Evolutionary conservation across 768 basidiomycete genomes (phyloP), one percentile per base, ranked within the genome.

Genomic region (Tephrocybe sp.): DNA sequence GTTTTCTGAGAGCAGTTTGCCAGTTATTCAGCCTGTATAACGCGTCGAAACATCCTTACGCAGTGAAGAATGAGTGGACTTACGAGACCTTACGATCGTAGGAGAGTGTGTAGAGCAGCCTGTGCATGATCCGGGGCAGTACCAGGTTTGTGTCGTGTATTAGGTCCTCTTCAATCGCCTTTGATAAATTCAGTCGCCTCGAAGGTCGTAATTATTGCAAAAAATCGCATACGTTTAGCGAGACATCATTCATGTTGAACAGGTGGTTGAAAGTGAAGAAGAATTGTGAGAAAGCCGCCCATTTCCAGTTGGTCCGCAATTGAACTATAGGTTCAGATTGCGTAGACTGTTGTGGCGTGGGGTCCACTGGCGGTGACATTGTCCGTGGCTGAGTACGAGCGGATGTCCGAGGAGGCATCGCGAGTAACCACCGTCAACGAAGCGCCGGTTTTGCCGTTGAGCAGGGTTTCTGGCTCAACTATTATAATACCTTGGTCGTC

Each of bases 201-300:
- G 45, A 38, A 33, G 20, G 44, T 20, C 40, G 26, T 44, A 51
- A 54, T 49, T 12, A 47, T 46, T 39, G 52, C 45, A 46, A 35
- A 51, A 49, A 38, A 50, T 41, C 46, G 66, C 77, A 56, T 64
- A 90, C 89, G 51, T 70, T 63, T 35, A 90, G 69, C 38, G 88
- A 75, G 55, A 93, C 79, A 61, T 89, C 87, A 39, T 78, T 69
- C 72, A 87, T 76, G 34, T 82, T 74, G 57, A 95, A 80, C 50
- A 94, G 75, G 44, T 79, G 78, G 42, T 79, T 76, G 71, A 95
- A 96, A 22, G 87, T 92, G 66, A 79, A 86, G 70, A 91, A 86
- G 77, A 96, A 95, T 66, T 95, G 92, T 68, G 81, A 80, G 68
- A 94, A 88, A 20, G 87, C 87, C 5, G 93, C 93, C 92, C 92